Evolutionary conservation across 2,329 filamentous ascomycete species (phyloP).

Genomic region (Chrysoporthe puriensis): DNA sequence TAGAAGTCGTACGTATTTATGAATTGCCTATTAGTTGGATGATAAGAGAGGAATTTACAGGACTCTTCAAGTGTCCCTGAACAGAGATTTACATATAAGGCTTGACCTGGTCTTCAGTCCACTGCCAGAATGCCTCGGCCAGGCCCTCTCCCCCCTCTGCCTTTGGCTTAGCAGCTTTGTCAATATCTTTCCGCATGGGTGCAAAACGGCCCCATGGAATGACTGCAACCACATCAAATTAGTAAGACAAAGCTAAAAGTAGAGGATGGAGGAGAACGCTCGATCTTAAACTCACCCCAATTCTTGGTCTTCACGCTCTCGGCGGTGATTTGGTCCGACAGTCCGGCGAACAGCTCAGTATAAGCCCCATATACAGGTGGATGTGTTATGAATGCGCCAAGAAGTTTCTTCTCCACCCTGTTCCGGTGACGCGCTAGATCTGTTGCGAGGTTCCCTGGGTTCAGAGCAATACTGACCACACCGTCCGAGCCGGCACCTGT

Average conservation of each 20-base stretch:
- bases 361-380: conserved; percentile 35
- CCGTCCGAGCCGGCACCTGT: conserved; percentile 7
- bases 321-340: conserved; percentile 36
- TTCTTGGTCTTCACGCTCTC: conserved; percentile 20
- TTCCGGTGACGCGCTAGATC: conserved; percentile 2
- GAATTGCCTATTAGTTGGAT: too few relatives aligned
- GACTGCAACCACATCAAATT: background rate
- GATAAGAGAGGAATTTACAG: too few relatives aligned
- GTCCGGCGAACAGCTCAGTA: conserved; percentile 40
- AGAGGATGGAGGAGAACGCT: background rate
- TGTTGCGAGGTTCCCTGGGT: conserved; percentile 24
- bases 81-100: conserved; percentile 1
- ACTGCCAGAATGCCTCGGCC: conserved; percentile 17
- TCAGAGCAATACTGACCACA: conserved; percentile 22
- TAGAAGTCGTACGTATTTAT: too few relatives aligned
- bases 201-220: conserved; percentile 20
- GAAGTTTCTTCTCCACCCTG: background rate
- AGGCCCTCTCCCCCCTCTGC: conserved; percentile 18
- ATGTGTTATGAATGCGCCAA: conserved; percentile 13
- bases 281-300: conserved; percentile 11
- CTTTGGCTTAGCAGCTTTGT: background rate
- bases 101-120: conserved; percentile 20
- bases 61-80: background rate
- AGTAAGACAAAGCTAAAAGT: background rate
- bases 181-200: conserved; percentile 13